phyloP scores from a whole-genome alignment of 2,329 filamentous ascomycete species.

The Penicillium palitans region DNA sequence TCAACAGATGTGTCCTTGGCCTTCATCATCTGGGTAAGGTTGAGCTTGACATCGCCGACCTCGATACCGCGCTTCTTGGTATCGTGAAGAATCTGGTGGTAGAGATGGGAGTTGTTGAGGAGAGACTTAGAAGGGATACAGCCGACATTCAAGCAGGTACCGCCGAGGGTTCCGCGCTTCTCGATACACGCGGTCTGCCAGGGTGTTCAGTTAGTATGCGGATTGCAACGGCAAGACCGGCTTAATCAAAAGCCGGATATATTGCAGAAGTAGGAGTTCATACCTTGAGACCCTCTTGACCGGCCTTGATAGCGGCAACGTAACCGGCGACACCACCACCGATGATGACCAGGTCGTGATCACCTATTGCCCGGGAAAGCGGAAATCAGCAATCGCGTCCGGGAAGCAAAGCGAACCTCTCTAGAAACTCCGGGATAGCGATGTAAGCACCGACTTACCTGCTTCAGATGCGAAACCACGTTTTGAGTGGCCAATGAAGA shows the following conservation, averaged over 20 bases:
- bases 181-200: constrained; percentile 90
- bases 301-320: constrained; percentile 98
- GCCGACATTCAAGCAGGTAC: constrained; percentile 97
- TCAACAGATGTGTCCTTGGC: constrained; percentile 91
- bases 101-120: constrained; percentile 98
- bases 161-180: constrained; percentile 91
- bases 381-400: constrained; percentile 24
- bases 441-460: constrained; percentile 30
- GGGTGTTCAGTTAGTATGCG: constrained; percentile 15
- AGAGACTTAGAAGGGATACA: constrained; percentile 99
- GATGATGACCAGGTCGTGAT: constrained; percentile 97
- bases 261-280: constrained; percentile 18
- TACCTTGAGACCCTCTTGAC: constrained; percentile 95
- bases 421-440: not conserved
- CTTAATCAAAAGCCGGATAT: not conserved
- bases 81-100: constrained; percentile 96
- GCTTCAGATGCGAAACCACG: constrained; percentile 59
- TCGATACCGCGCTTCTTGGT: constrained; percentile 97
- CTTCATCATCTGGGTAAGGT: constrained; percentile 95
- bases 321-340: constrained; percentile 98
- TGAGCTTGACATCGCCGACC: constrained; percentile 94
- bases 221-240: not conserved
- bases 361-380: constrained; percentile 57
- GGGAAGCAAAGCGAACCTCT: constrained; percentile 20
- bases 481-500: constrained; percentile 52